A percentile compares a stretch with the other conserved stretches of the same genome.
phyloP scores from a whole-genome alignment of 352 stramenopile genomes.

The Thalassiosira exigua region DNA sequence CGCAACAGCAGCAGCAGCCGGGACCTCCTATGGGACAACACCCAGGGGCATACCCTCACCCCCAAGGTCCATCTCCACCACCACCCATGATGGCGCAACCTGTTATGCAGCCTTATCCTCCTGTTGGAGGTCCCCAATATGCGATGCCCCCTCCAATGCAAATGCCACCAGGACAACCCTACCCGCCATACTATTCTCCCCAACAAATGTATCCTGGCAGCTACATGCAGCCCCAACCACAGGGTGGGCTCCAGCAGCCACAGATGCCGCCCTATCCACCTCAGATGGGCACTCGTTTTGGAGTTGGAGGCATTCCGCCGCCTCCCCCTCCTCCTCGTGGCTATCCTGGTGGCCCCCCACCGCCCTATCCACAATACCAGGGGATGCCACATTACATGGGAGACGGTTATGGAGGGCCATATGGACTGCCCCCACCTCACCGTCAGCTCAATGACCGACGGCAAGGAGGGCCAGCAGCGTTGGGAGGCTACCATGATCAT shows the following conservation, averaged over 20 bases:
- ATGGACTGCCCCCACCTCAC: background rate
- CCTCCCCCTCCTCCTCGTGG: constrained; percentile 27
- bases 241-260: constrained; percentile 15
- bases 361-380: constrained; percentile 38
- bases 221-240: constrained; percentile 37
- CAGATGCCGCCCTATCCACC: constrained; percentile 24
- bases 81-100: constrained; percentile 9
- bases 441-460: constrained; percentile 17
- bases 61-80: constrained; percentile 10
- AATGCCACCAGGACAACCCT: constrained; percentile 19
- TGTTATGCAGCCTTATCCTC: constrained; percentile 21
- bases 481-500: constrained; percentile 1
- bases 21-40: constrained; percentile 1
- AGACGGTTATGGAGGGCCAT: constrained; percentile 29
- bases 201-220: constrained; percentile 43
- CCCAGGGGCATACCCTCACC: constrained; percentile 17
- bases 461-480: constrained; percentile 3
- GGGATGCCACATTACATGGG: constrained; percentile 37
- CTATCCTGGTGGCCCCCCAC: constrained; percentile 32
- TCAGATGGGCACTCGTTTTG: constrained; percentile 36
- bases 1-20: constrained; percentile 8
- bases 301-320: background rate
- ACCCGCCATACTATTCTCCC: constrained; percentile 47
- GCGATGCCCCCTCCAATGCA: constrained; percentile 33
- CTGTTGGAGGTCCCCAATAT: constrained; percentile 20